phyloP scores from a whole-genome alignment of 306 rosid genomes.

The Inga laurina region DNA sequence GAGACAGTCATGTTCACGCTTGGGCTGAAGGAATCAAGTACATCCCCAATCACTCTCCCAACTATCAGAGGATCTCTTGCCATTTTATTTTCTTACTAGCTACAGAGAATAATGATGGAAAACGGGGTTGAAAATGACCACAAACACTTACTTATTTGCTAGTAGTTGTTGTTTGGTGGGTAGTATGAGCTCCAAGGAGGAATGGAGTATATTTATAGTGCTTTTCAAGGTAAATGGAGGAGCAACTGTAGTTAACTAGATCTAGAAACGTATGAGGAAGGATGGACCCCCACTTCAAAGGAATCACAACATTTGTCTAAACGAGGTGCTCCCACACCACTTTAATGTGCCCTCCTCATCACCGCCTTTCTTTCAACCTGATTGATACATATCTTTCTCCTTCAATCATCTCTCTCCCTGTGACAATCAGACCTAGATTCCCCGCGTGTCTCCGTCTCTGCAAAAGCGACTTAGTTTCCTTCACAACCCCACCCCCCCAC shows the following conservation, averaged over 20 bases:
- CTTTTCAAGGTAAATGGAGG: conserved; percentile 20
- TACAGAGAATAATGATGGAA: background rate
- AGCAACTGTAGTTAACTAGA: background rate
- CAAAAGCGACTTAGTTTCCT: too few relatives aligned
- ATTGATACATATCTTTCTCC: background rate
- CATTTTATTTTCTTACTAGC: conserved; percentile 30
- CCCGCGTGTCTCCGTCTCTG: background rate
- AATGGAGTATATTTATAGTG: conserved; percentile 37
- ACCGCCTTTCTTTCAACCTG: background rate
- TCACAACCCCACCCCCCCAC: too few relatives aligned
- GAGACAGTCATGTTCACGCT: conserved; percentile 53
- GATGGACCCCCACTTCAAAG: background rate
- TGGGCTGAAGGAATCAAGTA: conserved; percentile 67
- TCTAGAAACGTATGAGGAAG: background rate
- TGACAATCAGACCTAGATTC: background rate
- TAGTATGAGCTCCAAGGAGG: conserved; percentile 15
- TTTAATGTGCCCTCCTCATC: background rate
- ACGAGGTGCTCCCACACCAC: conserved; percentile 7
- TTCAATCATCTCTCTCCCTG: background rate
- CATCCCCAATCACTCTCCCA: conserved; percentile 90
- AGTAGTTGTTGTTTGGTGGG: background rate
- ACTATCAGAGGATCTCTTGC: conserved; percentile 68
- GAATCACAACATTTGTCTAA: background rate
- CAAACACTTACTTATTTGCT: too few relatives aligned
- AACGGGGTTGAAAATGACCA: background rate